Evolutionary conservation across 768 basidiomycete genomes (phyloP).

Genomic region (Tremella mesenterica): DNA sequence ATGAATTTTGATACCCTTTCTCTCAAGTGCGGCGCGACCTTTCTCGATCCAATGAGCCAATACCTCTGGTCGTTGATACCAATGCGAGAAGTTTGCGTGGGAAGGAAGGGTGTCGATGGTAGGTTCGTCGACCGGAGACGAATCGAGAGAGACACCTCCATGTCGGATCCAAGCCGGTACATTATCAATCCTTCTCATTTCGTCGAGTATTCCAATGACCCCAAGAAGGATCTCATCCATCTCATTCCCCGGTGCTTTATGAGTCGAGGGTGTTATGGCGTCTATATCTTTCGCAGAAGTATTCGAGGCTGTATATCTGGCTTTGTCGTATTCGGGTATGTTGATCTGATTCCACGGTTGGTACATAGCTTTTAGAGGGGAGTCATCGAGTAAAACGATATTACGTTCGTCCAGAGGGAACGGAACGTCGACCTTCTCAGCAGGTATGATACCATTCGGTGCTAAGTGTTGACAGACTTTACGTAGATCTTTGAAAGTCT

Average conservation of each 20-base stretch:
- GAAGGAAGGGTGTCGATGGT: conserved; percentile 22
- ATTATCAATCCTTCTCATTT: conserved; percentile 21
- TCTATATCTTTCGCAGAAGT: not conserved
- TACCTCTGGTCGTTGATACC: conserved; percentile 17
- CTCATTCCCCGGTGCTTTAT: not conserved
- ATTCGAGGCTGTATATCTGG: conserved; percentile 7
- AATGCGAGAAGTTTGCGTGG: conserved; percentile 24
- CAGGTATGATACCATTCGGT: not conserved
- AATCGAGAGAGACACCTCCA: conserved; percentile 21
- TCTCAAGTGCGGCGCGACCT: conserved; percentile 20
- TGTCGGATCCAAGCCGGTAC: conserved; percentile 40
- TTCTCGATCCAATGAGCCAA: conserved; percentile 18
- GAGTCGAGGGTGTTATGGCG: too few species aligned
- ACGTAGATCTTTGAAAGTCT: conserved; percentile 40
- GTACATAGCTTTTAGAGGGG: conserved; percentile 33
- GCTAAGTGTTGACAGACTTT: conserved; percentile 28
- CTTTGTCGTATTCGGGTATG: conserved; percentile 35
- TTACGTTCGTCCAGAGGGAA: conserved; percentile 18
- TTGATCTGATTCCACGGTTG: conserved; percentile 43
- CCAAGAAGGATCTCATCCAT: conserved; percentile 35
- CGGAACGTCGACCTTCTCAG: not conserved
- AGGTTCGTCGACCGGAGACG: not conserved
- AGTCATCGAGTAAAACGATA: conserved; percentile 39
- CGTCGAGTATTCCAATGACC: conserved; percentile 39
- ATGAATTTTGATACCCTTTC: conserved; percentile 18